These are phyloP conservation scores for Rhipidocladum racemiflorum DNA, from an alignment of 176 grass and related monocot species.

Conservation along the genomic window DNA sequence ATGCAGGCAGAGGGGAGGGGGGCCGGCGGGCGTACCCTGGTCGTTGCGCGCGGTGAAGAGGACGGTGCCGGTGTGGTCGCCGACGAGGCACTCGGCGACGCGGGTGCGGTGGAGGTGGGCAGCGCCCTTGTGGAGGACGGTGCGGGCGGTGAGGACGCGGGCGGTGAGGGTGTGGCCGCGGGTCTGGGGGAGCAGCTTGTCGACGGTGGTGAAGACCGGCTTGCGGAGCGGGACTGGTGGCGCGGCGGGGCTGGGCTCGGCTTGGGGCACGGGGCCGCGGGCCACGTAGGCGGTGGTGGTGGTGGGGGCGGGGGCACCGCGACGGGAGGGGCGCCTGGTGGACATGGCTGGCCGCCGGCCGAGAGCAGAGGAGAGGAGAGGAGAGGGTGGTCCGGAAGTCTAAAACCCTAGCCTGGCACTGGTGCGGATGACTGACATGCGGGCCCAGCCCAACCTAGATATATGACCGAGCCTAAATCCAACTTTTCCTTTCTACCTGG, in stretches of 20 bases:
- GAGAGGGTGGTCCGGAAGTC: neutral
- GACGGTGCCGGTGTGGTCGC: conserved; percentile 47
- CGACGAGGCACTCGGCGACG: conserved; percentile 26
- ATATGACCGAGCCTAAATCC: too few species aligned
- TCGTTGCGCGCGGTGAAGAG: conserved; percentile 55
- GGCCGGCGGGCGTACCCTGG: neutral
- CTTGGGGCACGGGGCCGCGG: neutral
- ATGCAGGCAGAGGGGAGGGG: too few species aligned
- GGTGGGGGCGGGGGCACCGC: neutral
- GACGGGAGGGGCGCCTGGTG: neutral
- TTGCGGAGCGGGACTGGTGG: conserved; percentile 24
- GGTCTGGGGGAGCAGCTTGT: conserved; percentile 32
- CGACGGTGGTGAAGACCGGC: conserved; percentile 55
- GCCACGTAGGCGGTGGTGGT: neutral
- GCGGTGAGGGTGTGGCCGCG: conserved; percentile 45
- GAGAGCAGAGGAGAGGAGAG: too few species aligned
- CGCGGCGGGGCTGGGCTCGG: neutral
- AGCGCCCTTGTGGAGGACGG: conserved; percentile 43
- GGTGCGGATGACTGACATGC: too few species aligned
- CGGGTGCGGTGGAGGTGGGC: neutral
- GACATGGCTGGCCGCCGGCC: neutral
- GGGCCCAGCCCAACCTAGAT: too few species aligned
- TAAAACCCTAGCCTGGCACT: conserved; percentile 17
- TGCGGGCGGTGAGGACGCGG: conserved; percentile 36
- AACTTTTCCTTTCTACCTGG: too few species aligned